Base-by-base conservation (phyloP, 1,139 yeast species). In the Magnusiomyces tetraspermus region DNA sequence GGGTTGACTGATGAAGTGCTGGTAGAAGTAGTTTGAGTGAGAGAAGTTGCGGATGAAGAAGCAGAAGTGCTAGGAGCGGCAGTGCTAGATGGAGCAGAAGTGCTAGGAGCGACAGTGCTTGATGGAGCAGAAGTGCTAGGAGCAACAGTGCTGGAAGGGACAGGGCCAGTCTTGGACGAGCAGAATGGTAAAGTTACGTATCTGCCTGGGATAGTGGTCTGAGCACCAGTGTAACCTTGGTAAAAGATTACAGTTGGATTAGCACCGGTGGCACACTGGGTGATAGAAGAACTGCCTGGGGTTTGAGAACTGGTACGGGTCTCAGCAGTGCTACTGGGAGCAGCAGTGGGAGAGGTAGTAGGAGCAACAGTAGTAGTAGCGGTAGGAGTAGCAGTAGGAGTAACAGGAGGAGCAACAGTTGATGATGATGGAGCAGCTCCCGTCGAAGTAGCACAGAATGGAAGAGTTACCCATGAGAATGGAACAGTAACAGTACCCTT, bases 291-390 rank as follows among this genome's bases (percentile, higher is more conserved):
- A 28, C 33, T 28, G 6, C 33, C 8, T 22, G 31, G 8, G 8
- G 21, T 15, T 8, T 22, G n/a, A 23, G 31, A 42, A 10, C 17
- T 13, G 8, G 13, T 19, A 5, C 19, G 21, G 10, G 21, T n/a
- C 13, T 19, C 13, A 13, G 24, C 45, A 23, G 45, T 42, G 19
- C 28, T 42, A 3, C 30, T 42, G 3, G 30, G 21, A 8, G 46
- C 30, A 43, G 30, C 26, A 22, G 33, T 28, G 21, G 50, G 36
- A 43, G 30, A 43, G 8, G 33, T 28, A 23, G 50, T 38, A 11
- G 62, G 57, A 2, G 57, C 55, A 30, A 58, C 64, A 6, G 58
- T 55, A 30, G 52, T 28, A 17, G 61, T 55, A 3, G 49, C 23
- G n/a, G 52, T 55, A 22, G 54, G 55, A 11, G 52, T 26, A 11